Evolutionary conservation across 225 moss, liverwort and hornwort species (phyloP).

Genomic region (Bryoerythrophyllum caledonicum): DNA sequence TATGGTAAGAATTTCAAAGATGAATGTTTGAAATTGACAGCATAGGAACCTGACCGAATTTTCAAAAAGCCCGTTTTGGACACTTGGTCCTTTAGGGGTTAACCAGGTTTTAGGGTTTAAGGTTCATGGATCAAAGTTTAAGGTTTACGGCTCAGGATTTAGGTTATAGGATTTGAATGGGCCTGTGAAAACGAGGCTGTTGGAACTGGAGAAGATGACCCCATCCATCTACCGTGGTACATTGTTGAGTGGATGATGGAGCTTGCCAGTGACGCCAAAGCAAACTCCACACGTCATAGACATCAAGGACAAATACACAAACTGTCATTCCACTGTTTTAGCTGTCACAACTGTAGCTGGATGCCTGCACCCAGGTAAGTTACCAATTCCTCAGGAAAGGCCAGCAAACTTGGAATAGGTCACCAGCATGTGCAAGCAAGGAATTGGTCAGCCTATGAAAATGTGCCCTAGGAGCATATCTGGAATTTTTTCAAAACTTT

Average conservation of each 20-base stretch:
- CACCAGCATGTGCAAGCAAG: background rate
- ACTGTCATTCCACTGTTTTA: background rate
- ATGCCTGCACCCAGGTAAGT: background rate
- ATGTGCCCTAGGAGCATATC: background rate
- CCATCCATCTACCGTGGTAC: background rate
- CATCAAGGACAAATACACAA: background rate
- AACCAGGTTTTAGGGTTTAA: too few relatives aligned
- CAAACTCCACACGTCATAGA: background rate
- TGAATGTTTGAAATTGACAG: too few relatives aligned
- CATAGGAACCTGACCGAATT: too few relatives aligned
- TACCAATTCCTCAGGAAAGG: background rate
- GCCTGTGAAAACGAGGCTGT: too few relatives aligned
- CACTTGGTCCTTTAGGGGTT: too few relatives aligned
- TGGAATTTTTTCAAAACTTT: too few relatives aligned
- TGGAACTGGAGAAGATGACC: too few relatives aligned
- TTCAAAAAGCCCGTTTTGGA: too few relatives aligned
- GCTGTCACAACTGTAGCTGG: conserved; percentile 7
- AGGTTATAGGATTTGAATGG: too few relatives aligned
- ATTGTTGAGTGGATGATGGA: background rate
- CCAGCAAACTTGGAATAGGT: background rate
- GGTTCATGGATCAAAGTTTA: too few relatives aligned
- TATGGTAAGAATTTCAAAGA: too few relatives aligned
- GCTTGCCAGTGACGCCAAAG: background rate
- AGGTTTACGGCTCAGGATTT: too few relatives aligned
- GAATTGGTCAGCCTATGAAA: background rate